Evolutionary conservation across 352 stramenopile species (phyloP).

Genomic region (Globisporangium echinulatum): DNA sequence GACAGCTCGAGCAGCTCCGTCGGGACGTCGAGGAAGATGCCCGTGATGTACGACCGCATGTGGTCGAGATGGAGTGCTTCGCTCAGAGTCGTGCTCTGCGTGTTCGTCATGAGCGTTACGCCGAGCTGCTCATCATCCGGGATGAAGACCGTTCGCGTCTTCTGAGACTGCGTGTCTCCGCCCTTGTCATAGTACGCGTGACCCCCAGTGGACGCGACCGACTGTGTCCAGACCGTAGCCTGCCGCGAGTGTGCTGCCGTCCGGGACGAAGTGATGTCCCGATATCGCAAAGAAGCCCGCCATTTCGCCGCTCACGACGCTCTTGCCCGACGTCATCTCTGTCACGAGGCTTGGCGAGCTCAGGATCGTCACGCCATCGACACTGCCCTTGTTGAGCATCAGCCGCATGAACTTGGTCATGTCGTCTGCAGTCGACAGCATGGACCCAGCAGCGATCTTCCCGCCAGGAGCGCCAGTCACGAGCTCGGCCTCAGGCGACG

Average conservation of each 20-base stretch:
- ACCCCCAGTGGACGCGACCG: slow-evolving; percentile 40
- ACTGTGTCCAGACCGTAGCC: slow-evolving; percentile 66
- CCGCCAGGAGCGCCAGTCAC: slow-evolving; percentile 8
- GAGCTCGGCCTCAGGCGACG: slow-evolving; percentile 27
- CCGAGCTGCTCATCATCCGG: slow-evolving; percentile 28
- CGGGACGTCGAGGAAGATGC: slow-evolving; percentile 57
- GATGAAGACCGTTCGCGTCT: slow-evolving; percentile 47
- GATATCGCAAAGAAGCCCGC: slow-evolving; percentile 25
- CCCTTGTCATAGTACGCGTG: slow-evolving; percentile 67
- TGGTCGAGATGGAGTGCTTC: slow-evolving; percentile 39
- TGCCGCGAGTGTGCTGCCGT: slow-evolving; percentile 42
- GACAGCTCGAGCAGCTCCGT: slow-evolving; percentile 40
- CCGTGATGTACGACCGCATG: slow-evolving; percentile 56
- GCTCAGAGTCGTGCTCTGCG: slow-evolving; percentile 27
- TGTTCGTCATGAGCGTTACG: slow-evolving; percentile 55
- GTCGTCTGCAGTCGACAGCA: slow-evolving; percentile 43
- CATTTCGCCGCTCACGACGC: slow-evolving; percentile 27
- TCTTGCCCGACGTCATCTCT: slow-evolving; percentile 57
- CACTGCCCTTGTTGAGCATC: slow-evolving; percentile 11
- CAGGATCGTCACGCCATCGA: slow-evolving; percentile 39
- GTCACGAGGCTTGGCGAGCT: slow-evolving; percentile 30
- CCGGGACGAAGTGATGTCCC: slow-evolving; percentile 34
- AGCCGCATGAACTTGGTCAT: slow-evolving; percentile 44
- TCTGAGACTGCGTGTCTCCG: slow-evolving; percentile 41
- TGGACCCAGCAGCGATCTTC: slow-evolving; percentile 38